Base-by-base conservation (phyloP, 148 eudicot genomes). In the Rhododendron ferrugineum region DNA sequence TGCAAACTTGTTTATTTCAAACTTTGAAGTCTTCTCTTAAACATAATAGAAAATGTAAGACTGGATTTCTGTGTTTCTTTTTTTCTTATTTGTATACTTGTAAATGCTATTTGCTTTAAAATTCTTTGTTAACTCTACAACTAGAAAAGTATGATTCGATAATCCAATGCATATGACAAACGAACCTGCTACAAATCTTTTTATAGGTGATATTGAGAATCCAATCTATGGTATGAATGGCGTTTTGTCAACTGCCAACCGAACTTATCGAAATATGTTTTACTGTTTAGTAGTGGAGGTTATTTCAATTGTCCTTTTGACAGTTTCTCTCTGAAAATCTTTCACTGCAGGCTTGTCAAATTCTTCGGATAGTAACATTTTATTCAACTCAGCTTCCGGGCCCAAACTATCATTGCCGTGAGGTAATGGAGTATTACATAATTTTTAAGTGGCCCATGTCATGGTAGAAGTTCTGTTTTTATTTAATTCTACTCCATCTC, bases 331-430 rank as follows among this genome's bases (percentile, higher is more conserved):
- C 22, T 52, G 44, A 52, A 73, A 37, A 36, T 81, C 4, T 81
- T 60, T 37, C 73, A 13, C 18, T 92, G 86, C 94, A 97, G 99
- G 95, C 92, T 72, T 93, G 94, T 84, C 99, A 97, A 81, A 20
- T 92, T 37, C 98, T 97, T 86, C 92, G 99, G 86, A 90, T 97
- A 82, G 86, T 97, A 58, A 89, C 94, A 82, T 95, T 96, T 91
- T 95, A 96, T 87, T 93, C 99, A 75, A 95, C 98, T n/a, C 93
- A 92, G 84, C 98, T 97, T 84, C 99, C 99, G 79, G 99, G 99
- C 82, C 99, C 99, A 85, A 95, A 94, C 87, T 95, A 97, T 89
- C 99, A 97, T 49, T 97, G 99, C 66, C 98, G 99, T 13, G 98
- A 97, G 98, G 99, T 95, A 92, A 86, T 34, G 6, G 34, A 60